A percentile compares a stretch with the other conserved stretches of the same genome.
Conservation (phyloP, 176 grass and related monocot species). For the Thalia dealbata region DNA sequence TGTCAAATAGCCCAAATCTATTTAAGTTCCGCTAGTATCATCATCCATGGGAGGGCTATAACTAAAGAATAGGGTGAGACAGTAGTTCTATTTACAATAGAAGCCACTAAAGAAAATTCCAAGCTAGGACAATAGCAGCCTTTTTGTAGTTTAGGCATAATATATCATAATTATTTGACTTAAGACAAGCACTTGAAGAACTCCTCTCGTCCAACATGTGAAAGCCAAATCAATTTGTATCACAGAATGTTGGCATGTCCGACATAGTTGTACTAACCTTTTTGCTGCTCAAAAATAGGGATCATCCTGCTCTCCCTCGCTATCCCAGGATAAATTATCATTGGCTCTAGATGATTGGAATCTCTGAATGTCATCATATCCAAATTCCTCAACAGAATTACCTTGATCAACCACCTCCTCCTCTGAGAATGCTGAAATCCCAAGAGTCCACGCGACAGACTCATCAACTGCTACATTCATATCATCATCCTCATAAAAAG, state of each 20-base stretch:
- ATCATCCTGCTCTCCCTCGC: constrained; percentile 37
- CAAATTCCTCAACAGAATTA: constrained; percentile 16
- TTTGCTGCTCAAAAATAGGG: constrained; percentile 31
- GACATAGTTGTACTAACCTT: no score
- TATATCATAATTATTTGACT: background rate
- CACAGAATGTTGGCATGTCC: background rate
- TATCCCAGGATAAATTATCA: constrained; percentile 36
- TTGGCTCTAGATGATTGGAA: background rate
- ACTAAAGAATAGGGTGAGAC: no score
- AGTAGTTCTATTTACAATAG: no score
- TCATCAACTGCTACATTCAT: constrained; percentile 32
- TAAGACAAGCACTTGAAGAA: no score
- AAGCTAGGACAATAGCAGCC: no score
- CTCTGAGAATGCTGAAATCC: constrained; percentile 39
- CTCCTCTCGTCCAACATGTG: no score
- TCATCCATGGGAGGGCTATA: no score
- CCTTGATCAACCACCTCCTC: constrained; percentile 36
- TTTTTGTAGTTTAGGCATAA: background rate
- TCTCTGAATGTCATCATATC: background rate
- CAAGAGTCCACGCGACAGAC: constrained; percentile 27
- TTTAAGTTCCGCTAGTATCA: no score
- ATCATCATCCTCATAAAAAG: constrained; percentile 19
- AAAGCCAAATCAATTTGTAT: background rate
- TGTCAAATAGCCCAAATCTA: no score
- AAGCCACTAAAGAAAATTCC: no score